Base-by-base conservation (phyloP, 2,329 filamentous ascomycete genomes). In the Pseudogymnoascus sp. region DNA sequence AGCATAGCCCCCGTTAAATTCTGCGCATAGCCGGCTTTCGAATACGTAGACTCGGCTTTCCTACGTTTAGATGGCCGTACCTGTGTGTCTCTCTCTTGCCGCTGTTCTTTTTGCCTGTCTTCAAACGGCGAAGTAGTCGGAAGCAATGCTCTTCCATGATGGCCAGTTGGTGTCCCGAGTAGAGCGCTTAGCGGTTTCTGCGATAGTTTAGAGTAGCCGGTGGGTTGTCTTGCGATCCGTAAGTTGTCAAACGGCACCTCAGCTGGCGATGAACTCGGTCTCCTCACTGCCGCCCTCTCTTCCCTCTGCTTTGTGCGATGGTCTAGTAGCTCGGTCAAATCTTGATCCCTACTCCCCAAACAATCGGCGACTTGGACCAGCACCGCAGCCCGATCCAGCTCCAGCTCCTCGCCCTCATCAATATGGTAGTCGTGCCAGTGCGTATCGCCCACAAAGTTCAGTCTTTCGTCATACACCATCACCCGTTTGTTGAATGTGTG, bases 401-500 rank as follows among this genome's bases (percentile, higher is more conserved):
- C 81, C 61, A 97, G 73, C 74, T 96, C 91, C 65, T 96, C 90
- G 5, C 92, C 93, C 64, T 95, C 89, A 35, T 84, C 83, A 23
- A 96, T 77, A n/a, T 83, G 82, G 38, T 81, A 82, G 61, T 83
- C 82, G 45, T 86, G 85, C 87, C 90, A 95, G 75, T 96, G 91
- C 33, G 86, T 85, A 73, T 96, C 93, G 2, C 92, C 93, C 28
- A 97, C 82, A 67, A 88, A 91, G 72, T 93, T 91, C 0, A 89
- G 86, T 2, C 84, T 79, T 55, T 90, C 86, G 73, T 96, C 92
- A 69, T 95, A 93, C 5, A 96, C 90, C 90, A 97, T 96, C 64
- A 95, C 80, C 4, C 91, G 86, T 71, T 87, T 90, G 77, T 97
- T 97, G 83, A 96, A 96, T 0, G 89, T 88, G 72, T 97, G 93